Evolutionary conservation across 257 asterid species (phyloP).

Genomic region (Nicotiana otophora): DNA sequence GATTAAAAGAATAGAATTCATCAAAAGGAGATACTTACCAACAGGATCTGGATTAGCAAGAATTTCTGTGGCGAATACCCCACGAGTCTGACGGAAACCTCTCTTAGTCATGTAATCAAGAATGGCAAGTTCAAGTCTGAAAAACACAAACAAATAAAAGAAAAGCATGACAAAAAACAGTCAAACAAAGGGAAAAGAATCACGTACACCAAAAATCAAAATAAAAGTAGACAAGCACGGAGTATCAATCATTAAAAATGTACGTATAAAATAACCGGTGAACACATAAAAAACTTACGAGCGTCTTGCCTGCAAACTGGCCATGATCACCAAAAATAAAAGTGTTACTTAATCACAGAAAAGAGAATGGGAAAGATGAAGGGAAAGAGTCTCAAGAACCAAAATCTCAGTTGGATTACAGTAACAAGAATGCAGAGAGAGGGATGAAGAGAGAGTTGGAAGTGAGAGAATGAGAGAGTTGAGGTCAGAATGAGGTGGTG

Average conservation of each 20-base stretch:
- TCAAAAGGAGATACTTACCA: slow-evolving; percentile 17
- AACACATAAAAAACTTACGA: neutral
- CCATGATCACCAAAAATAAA: neutral
- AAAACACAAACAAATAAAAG: slow-evolving; percentile 2
- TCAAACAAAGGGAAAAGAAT: neutral
- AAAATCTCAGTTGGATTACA: neutral
- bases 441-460: neutral
- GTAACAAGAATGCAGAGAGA: neutral
- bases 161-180: slow-evolving; percentile 7
- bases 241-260: neutral
- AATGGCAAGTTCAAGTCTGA: slow-evolving; percentile 36
- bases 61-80: slow-evolving; percentile 30
- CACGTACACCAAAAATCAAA: neutral
- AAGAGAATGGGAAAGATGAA: neutral
- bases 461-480: neutral
- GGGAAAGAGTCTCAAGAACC: neutral
- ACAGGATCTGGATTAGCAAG: slow-evolving; percentile 14
- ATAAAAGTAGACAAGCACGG: neutral
- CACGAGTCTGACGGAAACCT: slow-evolving; percentile 27
- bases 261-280: neutral
- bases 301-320: neutral
- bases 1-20: neutral
- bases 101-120: slow-evolving; percentile 31
- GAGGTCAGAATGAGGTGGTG: neutral
- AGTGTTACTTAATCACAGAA: neutral